Base-by-base conservation (phyloP, 345 rosid species). In the Leavenworthia alabamica region DNA sequence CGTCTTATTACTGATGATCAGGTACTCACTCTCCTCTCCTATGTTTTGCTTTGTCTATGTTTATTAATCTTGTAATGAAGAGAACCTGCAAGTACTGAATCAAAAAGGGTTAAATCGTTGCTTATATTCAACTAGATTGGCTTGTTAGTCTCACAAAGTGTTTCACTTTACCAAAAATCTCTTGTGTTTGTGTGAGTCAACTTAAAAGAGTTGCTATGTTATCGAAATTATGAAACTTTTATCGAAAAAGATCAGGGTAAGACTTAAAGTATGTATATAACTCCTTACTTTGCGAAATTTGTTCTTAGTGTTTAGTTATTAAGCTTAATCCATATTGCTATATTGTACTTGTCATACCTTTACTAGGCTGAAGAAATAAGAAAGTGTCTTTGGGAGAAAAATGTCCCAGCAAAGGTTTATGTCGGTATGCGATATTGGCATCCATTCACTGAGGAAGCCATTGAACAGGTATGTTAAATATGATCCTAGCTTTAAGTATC, bases 341-440 rank as follows among this genome's bases (percentile, higher is more conserved):
- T n/a, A n/a, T n/a, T 14, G 11, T 20, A 4, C 45, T 11, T 50
- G 17, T 36, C 56, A 33, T 62, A 46, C 29, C 42, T 61, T 62
- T 27, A 59, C 43, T 73, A 92, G 98, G 99, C 96, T 33, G 97
- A 89, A 82, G 97, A 85, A 53, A 49, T 93, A 65, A 82, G 86
- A 70, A 87, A 86, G 67, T 82, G 86, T 60, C 94, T 93, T 48
- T 82, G 84, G 78, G 94, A 56, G 33, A 93, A 93, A 77, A 65
- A 89, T 28, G 86, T 89, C 40, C 97, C 91, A 2, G 96, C 97
- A 13, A 85, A 85, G 64, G 97, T 89, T 2, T 93, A 93, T 77
- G 96, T 93, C 51, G 99, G 99, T 53, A 93, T 93, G 99, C 89
- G 97, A 7, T 93, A 93, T 67, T 93, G 99, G 99, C 99, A 93